Conservation (phyloP, 805 yeast species). For the Monosporozyma unispora region DNA sequence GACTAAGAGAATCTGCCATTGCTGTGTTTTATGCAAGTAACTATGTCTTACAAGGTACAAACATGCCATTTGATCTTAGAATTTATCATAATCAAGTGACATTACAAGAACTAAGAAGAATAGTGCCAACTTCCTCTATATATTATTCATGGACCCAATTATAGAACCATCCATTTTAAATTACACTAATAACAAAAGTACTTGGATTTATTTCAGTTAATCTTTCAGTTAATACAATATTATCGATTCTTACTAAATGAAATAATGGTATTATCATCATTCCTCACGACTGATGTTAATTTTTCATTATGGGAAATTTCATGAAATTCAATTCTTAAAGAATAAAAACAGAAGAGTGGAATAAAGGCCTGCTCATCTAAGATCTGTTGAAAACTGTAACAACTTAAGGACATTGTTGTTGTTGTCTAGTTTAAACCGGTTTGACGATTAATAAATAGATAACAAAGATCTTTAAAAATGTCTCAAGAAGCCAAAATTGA, state of each 20-base stretch:
- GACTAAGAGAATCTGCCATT: slow-evolving; percentile 34
- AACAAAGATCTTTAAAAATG: not conserved
- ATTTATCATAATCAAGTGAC: slow-evolving; percentile 45
- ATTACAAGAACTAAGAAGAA: slow-evolving; percentile 39
- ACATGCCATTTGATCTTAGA: slow-evolving; percentile 35
- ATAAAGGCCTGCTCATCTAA: not conserved
- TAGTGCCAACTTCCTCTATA: slow-evolving; percentile 25
- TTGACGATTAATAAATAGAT: not conserved
- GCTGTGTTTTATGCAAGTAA: slow-evolving; percentile 34
- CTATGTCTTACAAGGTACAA: slow-evolving; percentile 32
- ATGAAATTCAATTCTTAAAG: not conserved
- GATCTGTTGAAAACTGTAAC: not conserved
- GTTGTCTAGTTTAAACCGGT: not conserved
- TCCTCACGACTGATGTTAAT: not conserved
- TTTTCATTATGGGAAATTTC: not conserved
- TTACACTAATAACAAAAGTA: not conserved
- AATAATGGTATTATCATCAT: not conserved
- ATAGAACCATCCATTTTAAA: slow-evolving; percentile 5
- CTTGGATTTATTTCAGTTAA: no score
- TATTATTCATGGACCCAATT: slow-evolving; percentile 29
- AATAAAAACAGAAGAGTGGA: not conserved
- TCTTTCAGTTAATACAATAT: not conserved
- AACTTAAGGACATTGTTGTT: not conserved
- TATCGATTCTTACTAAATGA: not conserved
- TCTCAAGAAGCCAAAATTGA: not conserved